Base-by-base conservation (phyloP, 345 rosid genomes). In the Raphanus raphanistrum region DNA sequence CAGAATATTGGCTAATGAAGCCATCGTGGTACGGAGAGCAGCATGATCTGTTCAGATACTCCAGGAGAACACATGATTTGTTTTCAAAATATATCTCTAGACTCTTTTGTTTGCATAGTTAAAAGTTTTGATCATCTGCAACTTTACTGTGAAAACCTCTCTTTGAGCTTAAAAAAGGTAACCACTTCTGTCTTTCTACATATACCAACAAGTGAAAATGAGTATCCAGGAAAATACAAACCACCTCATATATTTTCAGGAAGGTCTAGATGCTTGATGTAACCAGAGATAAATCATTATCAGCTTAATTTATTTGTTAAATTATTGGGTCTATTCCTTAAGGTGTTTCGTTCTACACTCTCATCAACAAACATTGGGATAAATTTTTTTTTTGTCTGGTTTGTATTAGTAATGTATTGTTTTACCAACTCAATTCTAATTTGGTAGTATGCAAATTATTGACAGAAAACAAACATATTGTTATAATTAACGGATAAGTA, bases 21-120 rank as follows among this genome's bases (percentile, higher is more conserved):
- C 21, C 55, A 50, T 45, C 52, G 52, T 13, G 52, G 52, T 45
- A 45, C 11, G n/a, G 5, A 43, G 74, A 33, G 75, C 65, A 76
- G 77, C 66, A 73, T 74, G 76, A 50, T 81, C 74, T 81, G 73
- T 77, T 82, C 79, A 70, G 82, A 75, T 78, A 62, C 66, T n/a
- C 59, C 52, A 68, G 38, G 60, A 73, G 71, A 71, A 79, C 52
- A 82, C 68, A 74, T 50, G 7, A 50, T 8, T 75, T 54, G 62
- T 60, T 64, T 65, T 67, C 64, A 25, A 16, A 21, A 67, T 72
- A 73, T 41, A 67, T 82, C 55, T 66, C 78, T 72, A 59, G 65
- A 4, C 48, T 50, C 2, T 50, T 48, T 48, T 50, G 48, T 50
- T 5, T 50, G 16, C 15, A 45, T 45, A 4, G 21, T 21, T 21